Percentiles rank a stretch among this genome's conserved stretches.
Evolutionary conservation across 352 stramenopile genomes (phyloP).

Genomic region (Pythium sukuiense): DNA sequence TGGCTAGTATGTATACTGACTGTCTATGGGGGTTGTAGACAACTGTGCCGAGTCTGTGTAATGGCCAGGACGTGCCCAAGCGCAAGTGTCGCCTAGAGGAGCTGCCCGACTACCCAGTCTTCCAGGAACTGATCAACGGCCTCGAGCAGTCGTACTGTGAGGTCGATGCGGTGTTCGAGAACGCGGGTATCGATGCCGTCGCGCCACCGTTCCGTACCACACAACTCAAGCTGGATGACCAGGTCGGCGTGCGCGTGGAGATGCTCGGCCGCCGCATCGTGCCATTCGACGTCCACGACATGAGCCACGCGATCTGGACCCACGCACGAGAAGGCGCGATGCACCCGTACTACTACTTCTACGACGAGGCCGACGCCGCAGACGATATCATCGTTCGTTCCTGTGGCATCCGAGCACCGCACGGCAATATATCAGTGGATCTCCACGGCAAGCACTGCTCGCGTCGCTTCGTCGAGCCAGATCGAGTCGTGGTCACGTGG

Average conservation of each 20-base stretch:
- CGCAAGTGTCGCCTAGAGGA: conserved; percentile 8
- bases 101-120: conserved; percentile 15
- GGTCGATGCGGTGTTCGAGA: neutral
- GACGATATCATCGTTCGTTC: conserved; percentile 3
- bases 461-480: conserved; percentile 7
- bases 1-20: neutral
- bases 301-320: conserved; percentile 15
- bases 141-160: conserved; percentile 2
- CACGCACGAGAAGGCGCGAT: conserved; percentile 15
- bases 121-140: conserved; percentile 7
- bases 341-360: conserved; percentile 27
- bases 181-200: conserved; percentile 14
- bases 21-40: neutral
- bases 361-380: conserved; percentile 14
- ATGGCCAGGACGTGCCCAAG: neutral
- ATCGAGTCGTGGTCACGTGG: conserved; percentile 12
- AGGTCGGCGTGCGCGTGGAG: conserved; percentile 7
- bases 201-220: conserved; percentile 22
- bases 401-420: neutral
- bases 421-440: neutral
- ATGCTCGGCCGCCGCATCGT: neutral
- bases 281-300: conserved; percentile 4
- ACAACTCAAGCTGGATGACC: conserved; percentile 22
- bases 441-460: conserved; percentile 6
- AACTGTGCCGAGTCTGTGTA: conserved; percentile 14